phyloP scores from a whole-genome alignment of 2,329 filamentous ascomycete species.

The Ophiostoma piceae region DNA sequence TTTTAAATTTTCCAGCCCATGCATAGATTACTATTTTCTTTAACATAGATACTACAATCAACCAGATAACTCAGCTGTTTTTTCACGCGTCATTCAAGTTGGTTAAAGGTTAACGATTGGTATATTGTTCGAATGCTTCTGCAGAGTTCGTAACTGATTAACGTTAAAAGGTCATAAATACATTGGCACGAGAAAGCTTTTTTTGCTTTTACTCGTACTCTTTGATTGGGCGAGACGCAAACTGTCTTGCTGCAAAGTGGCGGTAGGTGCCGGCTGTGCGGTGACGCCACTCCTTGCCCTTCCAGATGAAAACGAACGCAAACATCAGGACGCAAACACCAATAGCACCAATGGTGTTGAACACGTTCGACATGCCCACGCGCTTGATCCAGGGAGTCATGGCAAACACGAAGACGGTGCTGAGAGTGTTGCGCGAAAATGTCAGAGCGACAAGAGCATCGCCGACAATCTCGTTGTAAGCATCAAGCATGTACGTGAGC shows the following conservation, averaged over 20 bases:
- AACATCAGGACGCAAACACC: conserved; percentile 20
- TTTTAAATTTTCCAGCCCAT: too few relatives aligned
- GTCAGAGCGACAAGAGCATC: conserved; percentile 26
- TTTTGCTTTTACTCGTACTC: neutral
- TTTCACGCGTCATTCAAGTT: too few relatives aligned
- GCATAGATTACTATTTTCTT: too few relatives aligned
- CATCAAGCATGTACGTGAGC: conserved; percentile 26
- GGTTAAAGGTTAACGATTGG: neutral
- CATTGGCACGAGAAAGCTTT: neutral
- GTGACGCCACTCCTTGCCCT: conserved; percentile 23
- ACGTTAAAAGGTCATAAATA: neutral
- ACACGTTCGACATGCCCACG: conserved; percentile 24
- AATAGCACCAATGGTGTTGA: conserved; percentile 25
- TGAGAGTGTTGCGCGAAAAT: conserved; percentile 20
- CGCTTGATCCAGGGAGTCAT: conserved; percentile 22
- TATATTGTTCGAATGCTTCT: neutral
- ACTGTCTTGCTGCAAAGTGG: conserved; percentile 20
- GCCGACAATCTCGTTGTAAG: conserved; percentile 24
- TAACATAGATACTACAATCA: too few relatives aligned
- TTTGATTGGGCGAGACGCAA: conserved; percentile 23
- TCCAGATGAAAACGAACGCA: conserved; percentile 24
- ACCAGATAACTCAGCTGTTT: too few relatives aligned
- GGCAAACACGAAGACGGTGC: conserved; percentile 25
- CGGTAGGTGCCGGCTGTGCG: conserved; percentile 15
- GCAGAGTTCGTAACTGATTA: neutral